Evolutionary conservation across 2,329 filamentous ascomycete species (phyloP), one percentile per base, ranked within the genome.

Genomic region (Calonectria pteridis): DNA sequence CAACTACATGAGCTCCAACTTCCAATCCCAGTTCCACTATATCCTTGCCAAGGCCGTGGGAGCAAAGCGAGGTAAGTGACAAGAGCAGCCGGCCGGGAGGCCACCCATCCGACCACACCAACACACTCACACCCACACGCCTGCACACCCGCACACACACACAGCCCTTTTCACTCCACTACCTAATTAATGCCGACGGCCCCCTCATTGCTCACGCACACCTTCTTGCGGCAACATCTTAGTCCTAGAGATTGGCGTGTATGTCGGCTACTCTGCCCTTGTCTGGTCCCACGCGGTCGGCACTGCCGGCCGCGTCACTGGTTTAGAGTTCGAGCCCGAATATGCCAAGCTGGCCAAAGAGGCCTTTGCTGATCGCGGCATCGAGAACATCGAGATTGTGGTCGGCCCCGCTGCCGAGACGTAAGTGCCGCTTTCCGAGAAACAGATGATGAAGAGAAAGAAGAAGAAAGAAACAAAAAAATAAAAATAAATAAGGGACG

Each of bases 211-310:
- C 55, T 62, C 55, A 43, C 55, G 23, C 33, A 40, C 51, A n/a
- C 29, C n/a, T 35, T 37, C 16, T 40, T 43, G 40, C 55, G 26
- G 33, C 33, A 35, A 33, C 1, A 6, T n/a, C 18, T 28, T 28
- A 88, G 87, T 89, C 20, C 84, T 89, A 65, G 88, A 89, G 73
- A 83, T 89, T 43, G 88, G 88, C 50, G 86, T 88, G 69, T 89
- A 86, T 72, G 82, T 87, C 28, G 87, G 88, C 50, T 88, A 87
- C 80, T 89, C 87, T n/a, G 82, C 83, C 76, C 83, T 89, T 77
- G 83, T 87, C 20, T 89, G 87, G 87, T 80, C 86, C 3, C 83
- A 89, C 28, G 87, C 86, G 35, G 83, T 87, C 4, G 88, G 88
- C 0, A 82, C 83, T 2, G 79, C 82, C 2, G 88, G 88, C 64